Evolutionary conservation across 768 basidiomycete species (phyloP).

Genomic region (Suillus sp.): DNA sequence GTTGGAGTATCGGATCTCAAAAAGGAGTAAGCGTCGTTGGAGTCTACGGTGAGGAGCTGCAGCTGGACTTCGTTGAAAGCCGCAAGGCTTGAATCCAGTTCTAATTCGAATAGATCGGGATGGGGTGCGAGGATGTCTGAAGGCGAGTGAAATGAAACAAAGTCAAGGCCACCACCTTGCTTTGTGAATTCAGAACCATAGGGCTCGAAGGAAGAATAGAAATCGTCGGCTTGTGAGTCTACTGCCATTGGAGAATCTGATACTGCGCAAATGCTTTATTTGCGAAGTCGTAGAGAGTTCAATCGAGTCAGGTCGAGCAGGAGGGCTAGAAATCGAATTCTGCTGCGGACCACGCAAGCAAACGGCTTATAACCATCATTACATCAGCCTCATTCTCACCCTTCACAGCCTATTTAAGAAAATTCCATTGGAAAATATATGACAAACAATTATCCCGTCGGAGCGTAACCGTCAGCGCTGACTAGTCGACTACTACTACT

Average conservation of each 20-base stretch:
- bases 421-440: constrained; percentile 14
- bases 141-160: constrained; percentile 69
- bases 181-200: constrained; percentile 41
- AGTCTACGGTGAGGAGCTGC: constrained; percentile 64
- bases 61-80: constrained; percentile 65
- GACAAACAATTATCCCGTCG: constrained; percentile 5
- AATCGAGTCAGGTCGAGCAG: constrained; percentile 20
- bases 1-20: constrained; percentile 64
- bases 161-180: constrained; percentile 54
- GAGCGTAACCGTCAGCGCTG: constrained; percentile 1
- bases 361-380: constrained; percentile 36
- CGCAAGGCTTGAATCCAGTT: constrained; percentile 73
- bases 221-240: constrained; percentile 34
- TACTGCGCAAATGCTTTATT: constrained; percentile 30
- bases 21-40: constrained; percentile 64
- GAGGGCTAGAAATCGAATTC: constrained; percentile 15
- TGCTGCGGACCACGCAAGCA: constrained; percentile 39
- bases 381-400: constrained; percentile 36
- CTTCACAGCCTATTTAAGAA: constrained; percentile 22
- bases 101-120: constrained; percentile 81
- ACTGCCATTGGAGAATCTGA: constrained; percentile 27
- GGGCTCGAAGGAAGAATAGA: constrained; percentile 36
- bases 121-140: constrained; percentile 75
- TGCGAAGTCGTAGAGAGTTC: constrained; percentile 1
- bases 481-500: not conserved